These are phyloP conservation scores for Eucalyptus regnans DNA, from an alignment of 345 rosid species.

Conservation along the genomic window DNA sequence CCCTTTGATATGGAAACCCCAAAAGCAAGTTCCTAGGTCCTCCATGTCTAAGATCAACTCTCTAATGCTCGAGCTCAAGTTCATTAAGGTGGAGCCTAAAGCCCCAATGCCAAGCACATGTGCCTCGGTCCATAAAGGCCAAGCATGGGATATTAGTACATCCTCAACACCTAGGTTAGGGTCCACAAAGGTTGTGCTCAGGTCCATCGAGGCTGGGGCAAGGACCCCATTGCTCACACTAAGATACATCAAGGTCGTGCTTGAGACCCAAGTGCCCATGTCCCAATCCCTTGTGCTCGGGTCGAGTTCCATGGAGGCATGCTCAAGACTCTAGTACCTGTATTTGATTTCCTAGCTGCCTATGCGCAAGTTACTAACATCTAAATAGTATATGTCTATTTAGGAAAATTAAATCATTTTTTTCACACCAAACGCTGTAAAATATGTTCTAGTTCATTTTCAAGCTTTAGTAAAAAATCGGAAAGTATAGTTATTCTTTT, in stretches of 20 bases:
- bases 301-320: neutral
- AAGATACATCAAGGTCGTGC: neutral
- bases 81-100: neutral
- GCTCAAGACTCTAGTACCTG: accelerated
- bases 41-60: neutral
- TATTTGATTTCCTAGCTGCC: neutral
- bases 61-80: accelerated
- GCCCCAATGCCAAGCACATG: neutral
- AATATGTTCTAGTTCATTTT: too few relatives aligned
- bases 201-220: neutral
- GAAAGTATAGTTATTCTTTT: too few relatives aligned
- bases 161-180: neutral
- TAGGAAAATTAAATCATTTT: too few relatives aligned
- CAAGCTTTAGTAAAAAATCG: too few relatives aligned
- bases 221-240: neutral
- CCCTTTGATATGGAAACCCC: too few relatives aligned
- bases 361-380: neutral
- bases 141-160: neutral
- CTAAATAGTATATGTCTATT: too few relatives aligned
- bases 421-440: neutral
- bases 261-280: neutral
- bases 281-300: accelerated
- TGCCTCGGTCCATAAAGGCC: neutral
- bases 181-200: neutral
- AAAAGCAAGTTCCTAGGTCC: accelerated